Base-by-base conservation (phyloP, 208 protist species). In the Angomonas desouzai region DNA sequence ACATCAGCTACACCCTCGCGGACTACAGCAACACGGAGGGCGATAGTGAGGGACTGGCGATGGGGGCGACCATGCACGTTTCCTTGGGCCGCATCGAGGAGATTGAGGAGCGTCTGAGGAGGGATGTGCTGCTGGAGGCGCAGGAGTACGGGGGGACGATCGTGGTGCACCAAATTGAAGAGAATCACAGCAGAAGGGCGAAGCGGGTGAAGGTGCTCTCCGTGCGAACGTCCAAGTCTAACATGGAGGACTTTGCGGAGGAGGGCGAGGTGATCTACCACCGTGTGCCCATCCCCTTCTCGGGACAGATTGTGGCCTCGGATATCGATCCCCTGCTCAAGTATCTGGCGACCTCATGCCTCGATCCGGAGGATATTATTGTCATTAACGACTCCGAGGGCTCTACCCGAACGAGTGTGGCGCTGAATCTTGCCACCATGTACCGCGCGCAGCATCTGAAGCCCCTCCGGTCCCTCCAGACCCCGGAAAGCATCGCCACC, bases 361-460 rank as follows among this genome's bases (percentile, higher is more conserved):
- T 72, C 47, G 49, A 58, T 22, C 59, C 68, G 28, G 43, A 84
- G 60, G 80, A 89, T 64, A 70, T 82, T 6, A 76, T 91, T 47
- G 77, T 94, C 34, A 89, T 94, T 48, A 91, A 91, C 70, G 89
- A 94, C 66, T 76, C 78, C 9, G 83, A 86, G 57, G 85, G 83
- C 49, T 77, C 77, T 0, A 82, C 72, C 20, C 83, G 89, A 43
- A 85, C 85, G 11, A 88, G 85, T 1, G 81, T 92, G 13, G 89
- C 83, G 20, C 77, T 94, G 6, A 94, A 94, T 65, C 65, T 94
- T 10, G 62, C 89, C 22, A 91, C 85, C 20, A 64, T 94, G 28
- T 89, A 85, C 69, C 76, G 79, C 23, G 81, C 81, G 4, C 79
- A 79, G 11, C 66, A 75, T 29, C 43, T 75, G 6, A 43, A 48